These are phyloP conservation scores for Phalaenopsis hybrid DNA, from an alignment of 116 monocot genomes.

Conservation along the genomic window DNA sequence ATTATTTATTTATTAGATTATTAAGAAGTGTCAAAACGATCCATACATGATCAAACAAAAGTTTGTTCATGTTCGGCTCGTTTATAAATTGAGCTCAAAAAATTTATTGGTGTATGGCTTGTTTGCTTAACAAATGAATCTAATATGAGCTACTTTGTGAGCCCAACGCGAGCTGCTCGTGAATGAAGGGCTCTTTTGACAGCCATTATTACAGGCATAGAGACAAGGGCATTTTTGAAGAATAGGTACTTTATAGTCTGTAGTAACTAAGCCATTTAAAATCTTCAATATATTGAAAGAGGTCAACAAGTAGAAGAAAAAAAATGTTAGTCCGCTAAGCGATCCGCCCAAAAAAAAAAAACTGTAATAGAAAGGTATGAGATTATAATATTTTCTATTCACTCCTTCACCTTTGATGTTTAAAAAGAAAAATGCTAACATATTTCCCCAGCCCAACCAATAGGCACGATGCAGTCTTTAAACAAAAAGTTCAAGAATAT, in stretches of 20 bases:
- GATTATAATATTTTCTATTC: neutral
- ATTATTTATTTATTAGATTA: too few relatives aligned
- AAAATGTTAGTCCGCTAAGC: neutral
- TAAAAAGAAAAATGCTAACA: neutral
- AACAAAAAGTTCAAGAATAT: neutral
- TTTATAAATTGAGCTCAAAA: too few relatives aligned
- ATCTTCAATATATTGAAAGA: neutral
- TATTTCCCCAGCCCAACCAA: neutral
- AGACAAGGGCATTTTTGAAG: neutral
- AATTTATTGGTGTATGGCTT: too few relatives aligned
- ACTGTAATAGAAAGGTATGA: too few relatives aligned
- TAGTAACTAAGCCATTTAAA: neutral
- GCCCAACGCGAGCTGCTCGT: too few relatives aligned
- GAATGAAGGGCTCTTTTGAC: too few relatives aligned
- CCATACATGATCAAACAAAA: too few relatives aligned
- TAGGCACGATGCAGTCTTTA: neutral
- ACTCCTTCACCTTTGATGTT: neutral
- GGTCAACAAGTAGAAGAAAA: neutral
- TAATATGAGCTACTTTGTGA: too few relatives aligned
- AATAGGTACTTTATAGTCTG: neutral
- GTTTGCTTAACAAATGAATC: too few relatives aligned
- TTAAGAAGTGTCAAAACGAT: too few relatives aligned
- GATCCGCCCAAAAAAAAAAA: too few relatives aligned
- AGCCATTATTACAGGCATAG: neutral
- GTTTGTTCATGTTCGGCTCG: too few relatives aligned